Percentiles rank a stretch among this genome's conserved stretches.
These are phyloP conservation scores for Trichoderma aggressivum DNA, from an alignment of 2,329 filamentous ascomycete species.

Conservation along the genomic window DNA sequence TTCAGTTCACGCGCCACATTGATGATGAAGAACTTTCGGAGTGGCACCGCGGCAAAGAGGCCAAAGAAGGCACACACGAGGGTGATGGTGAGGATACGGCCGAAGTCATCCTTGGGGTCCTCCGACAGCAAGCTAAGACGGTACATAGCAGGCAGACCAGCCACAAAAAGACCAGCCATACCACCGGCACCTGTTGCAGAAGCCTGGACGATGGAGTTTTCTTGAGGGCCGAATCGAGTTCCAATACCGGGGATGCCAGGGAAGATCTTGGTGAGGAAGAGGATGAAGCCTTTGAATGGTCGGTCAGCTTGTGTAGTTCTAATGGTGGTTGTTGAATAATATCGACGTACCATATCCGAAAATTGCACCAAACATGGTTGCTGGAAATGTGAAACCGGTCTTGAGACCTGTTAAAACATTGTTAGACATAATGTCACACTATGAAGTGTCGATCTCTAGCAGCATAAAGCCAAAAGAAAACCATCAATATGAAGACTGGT, in stretches of 20 bases:
- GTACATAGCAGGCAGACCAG: slow-evolving; percentile 59
- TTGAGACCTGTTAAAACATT: slow-evolving; percentile 39
- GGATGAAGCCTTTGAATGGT: slow-evolving; percentile 41
- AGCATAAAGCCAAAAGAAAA: not conserved
- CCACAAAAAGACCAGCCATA: slow-evolving; percentile 55
- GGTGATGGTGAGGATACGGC: slow-evolving; percentile 57
- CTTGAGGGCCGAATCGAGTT: slow-evolving; percentile 55
- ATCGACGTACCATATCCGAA: slow-evolving; percentile 48
- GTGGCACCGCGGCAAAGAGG: slow-evolving; percentile 59
- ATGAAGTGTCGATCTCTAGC: no score
- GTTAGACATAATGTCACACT: not conserved
- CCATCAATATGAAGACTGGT: fast-evolving
- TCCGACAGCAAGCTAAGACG: slow-evolving; percentile 48
- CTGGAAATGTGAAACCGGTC: slow-evolving; percentile 49
- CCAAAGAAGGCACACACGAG: slow-evolving; percentile 63
- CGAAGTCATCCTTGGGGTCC: slow-evolving; percentile 53
- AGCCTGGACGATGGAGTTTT: slow-evolving; percentile 61
- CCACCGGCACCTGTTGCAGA: slow-evolving; percentile 58
- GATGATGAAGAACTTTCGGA: slow-evolving; percentile 67
- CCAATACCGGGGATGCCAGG: slow-evolving; percentile 51
- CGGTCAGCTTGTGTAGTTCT: not conserved
- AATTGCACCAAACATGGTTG: slow-evolving; percentile 52
- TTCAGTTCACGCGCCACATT: slow-evolving; percentile 59
- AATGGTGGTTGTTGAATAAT: not conserved
- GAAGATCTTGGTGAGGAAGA: slow-evolving; percentile 48